phyloP scores from a whole-genome alignment of 2,329 filamentous ascomycete species.

The Tolypocladium cylindrosporum region DNA sequence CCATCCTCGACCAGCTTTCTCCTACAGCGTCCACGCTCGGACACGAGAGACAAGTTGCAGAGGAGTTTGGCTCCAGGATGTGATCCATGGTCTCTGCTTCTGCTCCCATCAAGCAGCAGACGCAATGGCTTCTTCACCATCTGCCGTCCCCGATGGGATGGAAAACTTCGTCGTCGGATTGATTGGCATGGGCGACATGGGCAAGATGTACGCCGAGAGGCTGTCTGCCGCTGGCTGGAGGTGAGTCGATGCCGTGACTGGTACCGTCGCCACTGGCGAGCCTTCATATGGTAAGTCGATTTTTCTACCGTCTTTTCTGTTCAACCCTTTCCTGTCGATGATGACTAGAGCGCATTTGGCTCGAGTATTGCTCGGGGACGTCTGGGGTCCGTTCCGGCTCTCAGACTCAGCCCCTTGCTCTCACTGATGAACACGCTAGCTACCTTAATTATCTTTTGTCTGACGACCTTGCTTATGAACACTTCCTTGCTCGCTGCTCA shows the following conservation, averaged over 20 bases:
- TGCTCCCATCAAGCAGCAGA: constrained; percentile 13
- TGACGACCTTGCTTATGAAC: constrained; percentile 39
- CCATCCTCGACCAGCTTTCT: neutral
- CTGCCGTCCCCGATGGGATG: constrained; percentile 34
- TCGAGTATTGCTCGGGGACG: constrained; percentile 76
- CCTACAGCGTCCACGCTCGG: neutral
- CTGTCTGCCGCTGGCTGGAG: constrained; percentile 92
- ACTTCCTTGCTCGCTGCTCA: neutral
- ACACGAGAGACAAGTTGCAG: neutral
- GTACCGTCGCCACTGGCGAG: constrained; percentile 8
- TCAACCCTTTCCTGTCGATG: constrained; percentile 42
- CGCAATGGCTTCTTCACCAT: constrained; percentile 17
- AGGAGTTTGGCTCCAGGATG: constrained; percentile 10
- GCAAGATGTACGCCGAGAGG: constrained; percentile 90
- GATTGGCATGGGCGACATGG: constrained; percentile 99
- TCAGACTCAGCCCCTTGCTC: constrained; percentile 47
- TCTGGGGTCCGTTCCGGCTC: constrained; percentile 68
- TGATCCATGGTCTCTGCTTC: constrained; percentile 14
- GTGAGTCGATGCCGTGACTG: constrained; percentile 37
- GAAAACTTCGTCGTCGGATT: constrained; percentile 75
- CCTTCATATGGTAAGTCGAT: constrained; percentile 23
- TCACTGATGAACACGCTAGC: constrained; percentile 99
- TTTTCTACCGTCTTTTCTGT: constrained; percentile 2
- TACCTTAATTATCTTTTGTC: constrained; percentile 83
- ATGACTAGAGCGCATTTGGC: constrained; percentile 99